Evolutionary conservation across 1,139 yeast genomes (phyloP).

Genomic region (Debaryomyces psychrophilus): DNA sequence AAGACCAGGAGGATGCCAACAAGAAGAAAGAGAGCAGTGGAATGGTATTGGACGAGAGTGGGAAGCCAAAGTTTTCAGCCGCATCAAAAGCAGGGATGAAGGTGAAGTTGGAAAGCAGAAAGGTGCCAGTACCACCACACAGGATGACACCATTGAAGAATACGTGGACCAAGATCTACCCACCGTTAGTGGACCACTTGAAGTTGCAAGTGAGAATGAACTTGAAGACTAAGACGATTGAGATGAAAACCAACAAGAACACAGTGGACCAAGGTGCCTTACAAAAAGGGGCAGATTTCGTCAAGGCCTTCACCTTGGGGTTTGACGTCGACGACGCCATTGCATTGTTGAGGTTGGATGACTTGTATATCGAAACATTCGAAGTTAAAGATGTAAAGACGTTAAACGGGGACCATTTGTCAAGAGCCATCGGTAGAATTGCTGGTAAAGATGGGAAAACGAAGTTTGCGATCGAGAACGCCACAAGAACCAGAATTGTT

Average conservation of each 20-base stretch:
- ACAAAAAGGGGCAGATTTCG: slow-evolving; percentile 96
- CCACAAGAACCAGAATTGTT: slow-evolving; percentile 96
- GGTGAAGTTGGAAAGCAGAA: slow-evolving; percentile 82
- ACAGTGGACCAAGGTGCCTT: slow-evolving; percentile 93
- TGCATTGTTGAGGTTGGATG: slow-evolving; percentile 91
- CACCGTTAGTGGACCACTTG: slow-evolving; percentile 92
- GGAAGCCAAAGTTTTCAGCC: slow-evolving; percentile 85
- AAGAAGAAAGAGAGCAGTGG: slow-evolving; percentile 45
- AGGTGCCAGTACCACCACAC: slow-evolving; percentile 94
- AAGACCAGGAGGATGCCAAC: slow-evolving; percentile 18
- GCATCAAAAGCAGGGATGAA: slow-evolving; percentile 67
- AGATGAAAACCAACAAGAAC: slow-evolving; percentile 73
- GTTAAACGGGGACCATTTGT: slow-evolving; percentile 90
- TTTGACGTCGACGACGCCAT: slow-evolving; percentile 97
- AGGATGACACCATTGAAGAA: slow-evolving; percentile 90
- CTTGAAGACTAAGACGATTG: slow-evolving; percentile 79
- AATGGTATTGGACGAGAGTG: slow-evolving; percentile 81
- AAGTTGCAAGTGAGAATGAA: slow-evolving; percentile 97
- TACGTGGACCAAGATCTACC: slow-evolving; percentile 91
- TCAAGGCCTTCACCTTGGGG: slow-evolving; percentile 92
- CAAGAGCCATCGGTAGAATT: slow-evolving; percentile 98
- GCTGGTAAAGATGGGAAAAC: slow-evolving; percentile 99
- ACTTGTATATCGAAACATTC: slow-evolving; percentile 92
- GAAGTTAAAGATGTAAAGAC: slow-evolving; percentile 97
- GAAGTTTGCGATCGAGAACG: slow-evolving; percentile 96